Conservation (phyloP, 169 alveolate species). For the Cryptosporidium bovis region DNA sequence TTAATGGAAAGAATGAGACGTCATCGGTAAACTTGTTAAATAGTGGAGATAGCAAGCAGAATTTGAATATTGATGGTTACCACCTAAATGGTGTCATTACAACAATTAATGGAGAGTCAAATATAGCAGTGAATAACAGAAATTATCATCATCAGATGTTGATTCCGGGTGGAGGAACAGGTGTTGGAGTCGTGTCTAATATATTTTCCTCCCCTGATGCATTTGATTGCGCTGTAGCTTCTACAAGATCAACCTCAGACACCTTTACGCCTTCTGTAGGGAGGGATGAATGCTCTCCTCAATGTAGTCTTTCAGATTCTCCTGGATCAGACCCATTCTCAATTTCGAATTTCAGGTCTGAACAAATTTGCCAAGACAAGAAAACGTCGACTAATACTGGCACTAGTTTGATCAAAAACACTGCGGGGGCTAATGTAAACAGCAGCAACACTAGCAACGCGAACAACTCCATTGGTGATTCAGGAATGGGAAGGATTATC, state of each 20-base stretch:
- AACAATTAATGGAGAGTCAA: too few species aligned
- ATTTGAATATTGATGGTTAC: background rate
- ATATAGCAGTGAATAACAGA: background rate
- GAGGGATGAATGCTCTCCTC: slow-evolving; percentile 64
- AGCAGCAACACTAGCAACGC: too few species aligned
- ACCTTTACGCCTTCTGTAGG: slow-evolving; percentile 54
- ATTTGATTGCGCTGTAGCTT: slow-evolving; percentile 48
- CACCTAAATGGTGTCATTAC: background rate
- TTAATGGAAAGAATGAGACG: background rate
- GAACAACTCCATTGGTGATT: too few species aligned
- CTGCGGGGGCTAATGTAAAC: too few species aligned
- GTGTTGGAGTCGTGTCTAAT: background rate
- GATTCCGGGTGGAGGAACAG: background rate
- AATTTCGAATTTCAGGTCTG: slow-evolving; percentile 42
- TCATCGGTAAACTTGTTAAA: background rate
- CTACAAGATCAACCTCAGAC: slow-evolving; percentile 64
- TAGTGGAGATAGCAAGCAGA: background rate
- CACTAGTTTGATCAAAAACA: too few species aligned
- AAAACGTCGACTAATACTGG: too few species aligned
- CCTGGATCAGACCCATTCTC: slow-evolving; percentile 68
- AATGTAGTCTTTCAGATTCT: slow-evolving; percentile 56
- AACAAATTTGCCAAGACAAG: slow-evolving; percentile 1
- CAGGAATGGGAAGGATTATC: too few species aligned
- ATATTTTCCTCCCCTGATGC: slow-evolving; percentile 66
- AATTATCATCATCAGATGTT: background rate